These are phyloP conservation scores for Ophiostoma sp. DNA, from an alignment of 2,329 filamentous ascomycete species.

Conservation along the genomic window DNA sequence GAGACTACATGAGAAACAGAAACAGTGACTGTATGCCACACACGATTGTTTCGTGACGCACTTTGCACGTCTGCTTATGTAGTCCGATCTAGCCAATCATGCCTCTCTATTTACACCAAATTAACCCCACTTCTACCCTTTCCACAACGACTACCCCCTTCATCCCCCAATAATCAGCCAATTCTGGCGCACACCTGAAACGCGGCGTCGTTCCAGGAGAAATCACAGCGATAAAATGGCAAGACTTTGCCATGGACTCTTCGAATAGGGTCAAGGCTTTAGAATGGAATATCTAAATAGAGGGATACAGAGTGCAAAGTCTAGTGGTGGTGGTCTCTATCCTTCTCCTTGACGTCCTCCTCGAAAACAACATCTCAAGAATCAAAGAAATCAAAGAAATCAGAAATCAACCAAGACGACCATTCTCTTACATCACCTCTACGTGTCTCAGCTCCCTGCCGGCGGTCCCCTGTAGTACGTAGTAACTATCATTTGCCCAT, in stretches of 20 bases:
- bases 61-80: not conserved
- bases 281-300: not conserved
- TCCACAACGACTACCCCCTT: not conserved
- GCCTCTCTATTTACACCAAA: not conserved
- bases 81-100: not conserved
- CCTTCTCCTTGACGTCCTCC: not conserved
- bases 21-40: not conserved
- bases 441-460: conserved; percentile 7
- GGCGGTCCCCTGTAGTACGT: not conserved
- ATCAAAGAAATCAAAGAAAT: not conserved
- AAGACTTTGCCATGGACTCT: not conserved
- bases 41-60: not conserved
- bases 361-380: not conserved
- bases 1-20: not conserved
- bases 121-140: not conserved
- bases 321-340: not conserved
- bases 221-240: not conserved
- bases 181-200: conserved; percentile 46
- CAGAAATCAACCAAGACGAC: not conserved
- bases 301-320: not conserved
- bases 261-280: not conserved
- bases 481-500: not conserved
- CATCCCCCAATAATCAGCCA: not conserved
- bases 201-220: conserved; percentile 29
- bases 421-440: not conserved